Evolutionary conservation across 2,329 filamentous ascomycete genomes (phyloP).

Genomic region (Penicillium sp.): DNA sequence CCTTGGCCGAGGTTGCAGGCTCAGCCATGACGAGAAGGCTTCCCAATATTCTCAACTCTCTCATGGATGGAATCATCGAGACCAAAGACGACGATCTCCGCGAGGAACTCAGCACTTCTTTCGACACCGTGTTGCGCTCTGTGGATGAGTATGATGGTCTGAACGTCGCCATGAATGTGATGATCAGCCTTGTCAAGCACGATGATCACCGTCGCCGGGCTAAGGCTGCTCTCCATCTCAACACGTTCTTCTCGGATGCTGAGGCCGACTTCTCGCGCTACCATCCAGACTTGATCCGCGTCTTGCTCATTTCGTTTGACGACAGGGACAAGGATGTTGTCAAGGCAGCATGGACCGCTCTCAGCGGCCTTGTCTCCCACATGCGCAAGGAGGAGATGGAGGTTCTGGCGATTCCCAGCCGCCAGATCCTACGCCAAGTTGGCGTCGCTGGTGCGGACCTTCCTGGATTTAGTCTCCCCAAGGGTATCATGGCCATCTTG

Average conservation of each 20-base stretch:
- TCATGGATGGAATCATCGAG: slow-evolving; percentile 84
- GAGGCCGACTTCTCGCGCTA: slow-evolving; percentile 91
- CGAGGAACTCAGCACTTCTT: slow-evolving; percentile 69
- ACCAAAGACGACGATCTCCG: slow-evolving; percentile 69
- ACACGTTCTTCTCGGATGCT: slow-evolving; percentile 76
- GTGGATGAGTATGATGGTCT: slow-evolving; percentile 95
- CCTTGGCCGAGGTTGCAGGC: slow-evolving; percentile 84
- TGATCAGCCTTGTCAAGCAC: slow-evolving; percentile 82
- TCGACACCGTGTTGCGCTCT: slow-evolving; percentile 84
- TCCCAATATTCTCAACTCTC: slow-evolving; percentile 82
- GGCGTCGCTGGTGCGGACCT: slow-evolving; percentile 81
- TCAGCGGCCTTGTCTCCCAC: slow-evolving; percentile 81
- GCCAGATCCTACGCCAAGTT: slow-evolving; percentile 80
- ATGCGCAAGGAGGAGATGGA: slow-evolving; percentile 99
- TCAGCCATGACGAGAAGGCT: slow-evolving; percentile 85
- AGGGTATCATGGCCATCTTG: slow-evolving; percentile 93
- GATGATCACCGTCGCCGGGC: slow-evolving; percentile 84
- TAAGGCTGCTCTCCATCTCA: slow-evolving; percentile 71
- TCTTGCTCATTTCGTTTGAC: slow-evolving; percentile 85
- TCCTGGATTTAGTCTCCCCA: slow-evolving; percentile 82
- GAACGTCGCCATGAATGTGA: slow-evolving; percentile 91
- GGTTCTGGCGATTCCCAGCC: slow-evolving; percentile 75
- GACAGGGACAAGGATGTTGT: slow-evolving; percentile 79
- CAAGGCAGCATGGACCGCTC: slow-evolving; percentile 81
- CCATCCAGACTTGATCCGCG: slow-evolving; percentile 89